A percentile compares a stretch with the other conserved stretches of the same genome.
phyloP scores from a whole-genome alignment of 202 grass and related monocot species.

The Zizania palustris region DNA sequence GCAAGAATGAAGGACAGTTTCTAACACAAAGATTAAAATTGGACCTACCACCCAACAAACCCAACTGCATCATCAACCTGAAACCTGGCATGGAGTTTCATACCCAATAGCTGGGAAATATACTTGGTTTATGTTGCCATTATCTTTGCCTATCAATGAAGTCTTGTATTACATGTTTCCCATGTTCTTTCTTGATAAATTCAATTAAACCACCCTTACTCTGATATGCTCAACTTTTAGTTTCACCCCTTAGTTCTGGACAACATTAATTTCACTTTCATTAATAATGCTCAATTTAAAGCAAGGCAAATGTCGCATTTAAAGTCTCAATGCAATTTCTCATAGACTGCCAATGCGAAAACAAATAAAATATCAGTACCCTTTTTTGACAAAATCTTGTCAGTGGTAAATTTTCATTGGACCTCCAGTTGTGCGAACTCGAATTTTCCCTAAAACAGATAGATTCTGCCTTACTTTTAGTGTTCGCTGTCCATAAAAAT shows the following conservation, averaged over 20 bases:
- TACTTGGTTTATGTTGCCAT: not conserved
- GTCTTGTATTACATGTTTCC: not conserved
- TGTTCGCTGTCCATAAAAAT: not conserved
- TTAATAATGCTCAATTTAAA: not conserved
- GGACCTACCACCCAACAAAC: constrained; percentile 26
- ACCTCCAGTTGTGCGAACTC: constrained; percentile 27
- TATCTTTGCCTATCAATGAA: not conserved
- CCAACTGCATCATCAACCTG: constrained; percentile 23
- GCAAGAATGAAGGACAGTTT: constrained; percentile 8
- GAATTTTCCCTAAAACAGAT: constrained; percentile 5
- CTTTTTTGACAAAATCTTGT: not conserved
- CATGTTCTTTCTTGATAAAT: not conserved
- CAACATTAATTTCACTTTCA: constrained; percentile 18
- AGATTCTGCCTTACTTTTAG: constrained; percentile 31
- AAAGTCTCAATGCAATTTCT: not conserved
- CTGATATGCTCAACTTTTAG: constrained; percentile 4
- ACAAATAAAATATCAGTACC: constrained; percentile 14
- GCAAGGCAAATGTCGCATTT: constrained; percentile 8
- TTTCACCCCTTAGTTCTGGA: not conserved
- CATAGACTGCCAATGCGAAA: constrained; percentile 24
- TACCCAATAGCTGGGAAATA: not conserved
- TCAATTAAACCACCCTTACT: not conserved
- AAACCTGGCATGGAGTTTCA: constrained; percentile 30
- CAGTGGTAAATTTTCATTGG: constrained; percentile 1
- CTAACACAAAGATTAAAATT: constrained; percentile 30